Evolutionary conservation across 176 grass and related monocot species (phyloP).

Genomic region (Oryza officinalis): DNA sequence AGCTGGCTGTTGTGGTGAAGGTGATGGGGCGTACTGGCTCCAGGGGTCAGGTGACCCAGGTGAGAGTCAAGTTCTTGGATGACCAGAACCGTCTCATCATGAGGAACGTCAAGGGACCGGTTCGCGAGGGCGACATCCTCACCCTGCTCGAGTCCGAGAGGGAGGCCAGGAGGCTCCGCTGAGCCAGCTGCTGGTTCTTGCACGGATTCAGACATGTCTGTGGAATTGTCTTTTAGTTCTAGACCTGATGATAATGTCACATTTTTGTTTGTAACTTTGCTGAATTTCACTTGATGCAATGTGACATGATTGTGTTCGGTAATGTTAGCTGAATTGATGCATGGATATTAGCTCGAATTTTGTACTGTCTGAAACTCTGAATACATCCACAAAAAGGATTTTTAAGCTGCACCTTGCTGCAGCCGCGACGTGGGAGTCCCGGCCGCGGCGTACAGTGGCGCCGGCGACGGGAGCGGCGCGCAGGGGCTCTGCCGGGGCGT

Average conservation of each 20-base stretch:
- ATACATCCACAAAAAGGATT: neutral
- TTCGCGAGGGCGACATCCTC: conserved; percentile 81
- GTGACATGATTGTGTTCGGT: neutral
- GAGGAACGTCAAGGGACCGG: conserved; percentile 81
- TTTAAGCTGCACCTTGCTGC: conserved; percentile 33
- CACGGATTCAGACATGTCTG: conserved; percentile 19
- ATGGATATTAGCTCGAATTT: neutral
- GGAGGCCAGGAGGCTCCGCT: conserved; percentile 86
- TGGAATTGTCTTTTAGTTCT: conserved; percentile 7
- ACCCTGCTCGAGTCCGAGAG: conserved; percentile 89
- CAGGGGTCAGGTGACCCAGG: conserved; percentile 87
- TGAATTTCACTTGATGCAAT: neutral
- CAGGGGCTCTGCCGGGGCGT: conserved; percentile 33
- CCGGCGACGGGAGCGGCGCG: conserved; percentile 3
- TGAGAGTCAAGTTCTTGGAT: conserved; percentile 91
- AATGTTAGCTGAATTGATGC: neutral
- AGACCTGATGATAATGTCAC: neutral
- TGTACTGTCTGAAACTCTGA: neutral
- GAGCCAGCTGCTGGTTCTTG: conserved; percentile 10
- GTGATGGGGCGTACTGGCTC: conserved; percentile 81
- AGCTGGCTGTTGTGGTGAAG: conserved; percentile 89
- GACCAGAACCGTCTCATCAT: conserved; percentile 96
- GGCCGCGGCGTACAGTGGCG: neutral
- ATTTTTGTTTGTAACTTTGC: neutral
- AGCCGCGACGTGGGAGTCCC: conserved; percentile 13